These are phyloP conservation scores for Nemania abortiva DNA, from an alignment of 2,329 filamentous ascomycete species.

Conservation along the genomic window DNA sequence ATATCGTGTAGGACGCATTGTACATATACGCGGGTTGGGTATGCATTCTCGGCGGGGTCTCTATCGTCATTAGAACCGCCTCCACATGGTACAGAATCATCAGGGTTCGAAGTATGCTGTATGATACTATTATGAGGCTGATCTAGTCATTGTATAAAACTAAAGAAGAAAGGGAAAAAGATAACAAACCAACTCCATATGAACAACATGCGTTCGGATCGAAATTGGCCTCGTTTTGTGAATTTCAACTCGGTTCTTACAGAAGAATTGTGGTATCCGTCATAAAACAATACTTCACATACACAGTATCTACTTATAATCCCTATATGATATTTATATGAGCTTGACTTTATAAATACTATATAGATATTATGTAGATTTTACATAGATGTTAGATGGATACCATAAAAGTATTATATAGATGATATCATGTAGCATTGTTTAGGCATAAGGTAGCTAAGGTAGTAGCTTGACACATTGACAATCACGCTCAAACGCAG, in stretches of 20 bases:
- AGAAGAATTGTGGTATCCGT: no score
- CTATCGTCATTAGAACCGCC: neutral
- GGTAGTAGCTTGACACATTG: neutral
- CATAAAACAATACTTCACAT: no score
- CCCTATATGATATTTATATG: no score
- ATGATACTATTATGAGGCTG: constrained; percentile 5
- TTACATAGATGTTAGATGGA: no score
- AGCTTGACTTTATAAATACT: no score
- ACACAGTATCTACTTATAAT: no score
- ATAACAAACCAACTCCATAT: neutral
- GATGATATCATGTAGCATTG: no score
- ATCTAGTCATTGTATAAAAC: neutral
- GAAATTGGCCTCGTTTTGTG: no score
- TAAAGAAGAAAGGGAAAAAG: neutral
- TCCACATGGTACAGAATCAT: neutral
- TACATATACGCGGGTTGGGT: constrained; percentile 27
- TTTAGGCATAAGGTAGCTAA: no score
- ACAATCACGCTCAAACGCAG: neutral
- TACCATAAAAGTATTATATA: no score
- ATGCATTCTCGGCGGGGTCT: constrained; percentile 12
- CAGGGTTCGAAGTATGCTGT: constrained; percentile 5
- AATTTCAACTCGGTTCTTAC: no score
- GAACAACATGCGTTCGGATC: neutral
- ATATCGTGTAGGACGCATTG: constrained; percentile 8
- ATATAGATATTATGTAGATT: no score